phyloP scores from a whole-genome alignment of 1,139 yeast genomes.

The Sugiyamaella grinbergsii region DNA sequence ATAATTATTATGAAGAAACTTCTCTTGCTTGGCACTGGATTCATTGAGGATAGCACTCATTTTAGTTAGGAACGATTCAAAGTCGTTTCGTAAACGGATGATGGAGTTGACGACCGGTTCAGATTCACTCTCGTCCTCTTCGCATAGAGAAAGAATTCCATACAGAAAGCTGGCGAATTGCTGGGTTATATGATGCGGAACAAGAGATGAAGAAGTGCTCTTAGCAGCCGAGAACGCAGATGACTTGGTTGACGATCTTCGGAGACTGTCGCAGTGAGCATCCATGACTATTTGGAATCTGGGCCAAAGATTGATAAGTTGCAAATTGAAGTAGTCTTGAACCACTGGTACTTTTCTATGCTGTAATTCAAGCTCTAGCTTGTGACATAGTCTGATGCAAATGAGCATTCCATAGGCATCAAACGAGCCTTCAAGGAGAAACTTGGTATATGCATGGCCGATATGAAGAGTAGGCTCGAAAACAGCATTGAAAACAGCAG shows the following conservation, averaged over 20 bases:
- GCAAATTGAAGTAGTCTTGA: constrained; percentile 71
- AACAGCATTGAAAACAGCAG: constrained; percentile 50
- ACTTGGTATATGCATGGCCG: constrained; percentile 54
- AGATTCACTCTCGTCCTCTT: constrained; percentile 37
- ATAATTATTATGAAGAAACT: constrained; percentile 78
- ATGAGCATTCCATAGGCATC: constrained; percentile 80
- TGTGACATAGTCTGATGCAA: constrained; percentile 72
- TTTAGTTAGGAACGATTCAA: constrained; percentile 75
- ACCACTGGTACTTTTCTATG: constrained; percentile 68
- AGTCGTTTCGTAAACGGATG: constrained; percentile 70
- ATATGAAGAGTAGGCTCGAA: constrained; percentile 55
- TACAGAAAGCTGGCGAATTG: constrained; percentile 75
- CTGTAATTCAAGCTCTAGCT: constrained; percentile 62
- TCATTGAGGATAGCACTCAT: constrained; percentile 46
- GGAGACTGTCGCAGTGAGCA: constrained; percentile 70
- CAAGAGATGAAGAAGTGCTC: constrained; percentile 42
- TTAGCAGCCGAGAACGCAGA: constrained; percentile 33
- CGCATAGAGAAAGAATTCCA: constrained; percentile 63
- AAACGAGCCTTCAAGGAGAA: constrained; percentile 52
- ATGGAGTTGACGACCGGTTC: constrained; percentile 79
- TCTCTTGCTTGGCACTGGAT: constrained; percentile 56
- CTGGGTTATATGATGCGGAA: constrained; percentile 72
- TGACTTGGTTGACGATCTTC: constrained; percentile 45
- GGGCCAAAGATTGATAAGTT: constrained; percentile 77
- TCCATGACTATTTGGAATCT: constrained; percentile 77